Evolutionary conservation across 805 yeast species (phyloP).

Genomic region (Candida oleophila): DNA sequence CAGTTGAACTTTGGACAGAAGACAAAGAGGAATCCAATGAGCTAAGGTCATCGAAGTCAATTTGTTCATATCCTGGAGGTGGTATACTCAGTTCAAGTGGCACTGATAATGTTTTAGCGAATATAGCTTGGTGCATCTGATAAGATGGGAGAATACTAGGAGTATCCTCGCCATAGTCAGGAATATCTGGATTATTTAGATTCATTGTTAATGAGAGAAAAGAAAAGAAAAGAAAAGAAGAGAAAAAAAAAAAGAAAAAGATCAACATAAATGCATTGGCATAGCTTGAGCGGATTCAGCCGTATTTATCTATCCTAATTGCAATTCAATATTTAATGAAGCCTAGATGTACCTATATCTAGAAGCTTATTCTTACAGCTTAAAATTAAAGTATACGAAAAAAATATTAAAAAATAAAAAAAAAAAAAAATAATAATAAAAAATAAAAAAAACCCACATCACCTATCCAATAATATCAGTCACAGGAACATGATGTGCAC

Average conservation of each 20-base stretch:
- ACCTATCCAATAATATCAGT: no score
- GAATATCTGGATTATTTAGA: not conserved
- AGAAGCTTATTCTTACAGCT: not conserved
- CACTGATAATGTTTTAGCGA: not conserved
- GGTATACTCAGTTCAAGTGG: not conserved
- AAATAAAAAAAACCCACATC: no score
- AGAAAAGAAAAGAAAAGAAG: not conserved
- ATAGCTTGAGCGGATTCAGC: not conserved
- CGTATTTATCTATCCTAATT: not conserved
- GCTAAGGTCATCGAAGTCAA: not conserved
- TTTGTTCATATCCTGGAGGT: not conserved
- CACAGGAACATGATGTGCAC: no score
- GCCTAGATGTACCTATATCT: not conserved
- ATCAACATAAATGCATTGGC: not conserved
- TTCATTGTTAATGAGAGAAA: not conserved
- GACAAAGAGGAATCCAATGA: not conserved
- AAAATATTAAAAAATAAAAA: no score
- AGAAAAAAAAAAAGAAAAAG: not conserved
- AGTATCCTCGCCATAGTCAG: not conserved
- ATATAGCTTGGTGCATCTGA: constrained; percentile 5
- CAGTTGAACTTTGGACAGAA: not conserved
- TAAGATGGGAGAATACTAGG: constrained; percentile 4
- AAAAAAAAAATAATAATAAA: no score
- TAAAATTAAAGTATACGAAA: no score
- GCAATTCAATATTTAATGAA: not conserved